phyloP scores from a whole-genome alignment of 768 basidiomycete genomes.

The Rhodotorula kratochvilovae region DNA sequence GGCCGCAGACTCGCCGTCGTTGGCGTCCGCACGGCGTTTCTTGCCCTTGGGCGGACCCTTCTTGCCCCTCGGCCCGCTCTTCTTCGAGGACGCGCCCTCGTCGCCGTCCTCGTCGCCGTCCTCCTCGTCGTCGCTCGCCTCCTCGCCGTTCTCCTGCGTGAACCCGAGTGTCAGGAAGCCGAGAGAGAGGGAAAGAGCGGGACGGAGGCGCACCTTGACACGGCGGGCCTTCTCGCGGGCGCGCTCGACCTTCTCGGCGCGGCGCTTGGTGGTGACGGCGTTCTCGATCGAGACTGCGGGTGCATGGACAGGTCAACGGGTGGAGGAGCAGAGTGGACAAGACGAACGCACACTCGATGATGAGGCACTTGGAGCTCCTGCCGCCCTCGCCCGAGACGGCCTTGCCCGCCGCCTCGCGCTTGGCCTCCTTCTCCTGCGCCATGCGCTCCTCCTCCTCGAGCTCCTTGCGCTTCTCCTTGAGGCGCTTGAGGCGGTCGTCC shows the following conservation, averaged over 20 bases:
- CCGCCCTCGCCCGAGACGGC: slow-evolving; percentile 31
- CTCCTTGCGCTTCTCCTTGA: slow-evolving; percentile 35
- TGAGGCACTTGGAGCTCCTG: slow-evolving; percentile 31
- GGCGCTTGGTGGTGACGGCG: slow-evolving; percentile 36
- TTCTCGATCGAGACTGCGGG: slow-evolving; percentile 40
- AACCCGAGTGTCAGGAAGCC: not conserved
- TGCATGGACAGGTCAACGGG: not conserved
- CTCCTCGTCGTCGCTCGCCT: slow-evolving; percentile 3
- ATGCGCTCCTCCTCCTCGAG: slow-evolving; percentile 39
- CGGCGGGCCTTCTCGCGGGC: slow-evolving; percentile 23
- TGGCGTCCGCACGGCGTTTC: slow-evolving; percentile 21
- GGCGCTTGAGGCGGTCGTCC: slow-evolving; percentile 30
- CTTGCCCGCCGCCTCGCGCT: slow-evolving; percentile 36
- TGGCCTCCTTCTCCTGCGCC: slow-evolving; percentile 28
- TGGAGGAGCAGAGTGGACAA: not conserved
- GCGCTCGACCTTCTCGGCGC: slow-evolving; percentile 37
- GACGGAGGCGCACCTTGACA: slow-evolving; percentile 10
- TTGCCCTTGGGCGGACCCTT: slow-evolving; percentile 7
- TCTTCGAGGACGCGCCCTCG: slow-evolving; percentile 6
- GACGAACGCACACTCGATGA: slow-evolving; percentile 36
- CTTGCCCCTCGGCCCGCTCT: slow-evolving; percentile 17
- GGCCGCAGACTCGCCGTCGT: not conserved
- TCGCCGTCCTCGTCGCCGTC: slow-evolving; percentile 13
- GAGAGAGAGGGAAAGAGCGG: not conserved
- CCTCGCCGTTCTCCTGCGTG: slow-evolving; percentile 8